Percentiles rank a stretch among this genome's conserved stretches.
phyloP scores from a whole-genome alignment of 208 protist species.

The Acanthamoeba healyi region DNA sequence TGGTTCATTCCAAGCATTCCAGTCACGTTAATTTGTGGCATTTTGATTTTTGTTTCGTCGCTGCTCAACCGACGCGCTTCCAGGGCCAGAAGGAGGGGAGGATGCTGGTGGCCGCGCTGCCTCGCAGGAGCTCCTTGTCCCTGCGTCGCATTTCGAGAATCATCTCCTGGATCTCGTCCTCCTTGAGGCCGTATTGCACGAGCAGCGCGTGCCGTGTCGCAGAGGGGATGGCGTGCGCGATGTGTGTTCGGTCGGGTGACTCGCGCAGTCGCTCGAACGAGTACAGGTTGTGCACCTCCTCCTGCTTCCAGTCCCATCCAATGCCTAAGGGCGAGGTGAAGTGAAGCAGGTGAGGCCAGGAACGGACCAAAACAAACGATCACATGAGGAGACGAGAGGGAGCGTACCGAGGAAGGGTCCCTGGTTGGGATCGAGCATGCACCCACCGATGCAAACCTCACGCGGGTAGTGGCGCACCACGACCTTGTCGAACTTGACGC shows the following conservation, averaged over 20 bases:
- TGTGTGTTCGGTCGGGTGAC: not conserved
- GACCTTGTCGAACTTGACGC: constrained; percentile 54
- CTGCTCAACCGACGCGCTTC: constrained; percentile 2
- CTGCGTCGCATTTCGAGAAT: constrained; percentile 7
- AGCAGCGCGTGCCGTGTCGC: not conserved
- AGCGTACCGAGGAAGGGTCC: constrained; percentile 34
- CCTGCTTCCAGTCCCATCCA: constrained; percentile 58
- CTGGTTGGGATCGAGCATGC: constrained; percentile 47
- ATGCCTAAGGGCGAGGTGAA: not conserved
- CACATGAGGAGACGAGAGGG: too few relatives aligned
- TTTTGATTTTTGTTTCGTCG: not conserved
- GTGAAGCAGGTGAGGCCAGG: not conserved
- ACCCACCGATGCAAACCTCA: constrained; percentile 28
- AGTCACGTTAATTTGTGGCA: not conserved
- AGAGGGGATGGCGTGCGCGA: not conserved
- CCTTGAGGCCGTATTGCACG: not conserved
- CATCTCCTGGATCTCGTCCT: not conserved
- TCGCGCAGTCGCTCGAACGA: constrained; percentile 38
- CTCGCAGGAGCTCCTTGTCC: constrained; percentile 41
- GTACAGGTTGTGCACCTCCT: constrained; percentile 53
- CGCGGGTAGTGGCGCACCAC: constrained; percentile 32
- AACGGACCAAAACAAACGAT: too few relatives aligned
- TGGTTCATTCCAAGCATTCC: not conserved
- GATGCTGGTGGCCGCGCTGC: not conserved
- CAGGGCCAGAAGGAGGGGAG: constrained; percentile 55